These are phyloP conservation scores for Onygena corvina DNA, from an alignment of 2,329 filamentous ascomycete species.

Conservation along the genomic window DNA sequence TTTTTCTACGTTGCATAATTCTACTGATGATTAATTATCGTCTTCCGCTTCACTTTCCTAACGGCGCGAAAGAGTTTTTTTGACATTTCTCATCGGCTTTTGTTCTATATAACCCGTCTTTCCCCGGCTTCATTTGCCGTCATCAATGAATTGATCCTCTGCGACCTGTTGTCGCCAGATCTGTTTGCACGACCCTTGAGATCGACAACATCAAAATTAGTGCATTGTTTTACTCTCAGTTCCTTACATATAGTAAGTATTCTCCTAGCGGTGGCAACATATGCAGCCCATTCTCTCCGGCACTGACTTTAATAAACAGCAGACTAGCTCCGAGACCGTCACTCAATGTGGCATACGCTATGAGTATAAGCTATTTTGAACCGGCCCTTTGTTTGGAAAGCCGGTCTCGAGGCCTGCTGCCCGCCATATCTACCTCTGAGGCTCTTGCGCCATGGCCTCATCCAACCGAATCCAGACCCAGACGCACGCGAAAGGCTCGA, in stretches of 20 bases:
- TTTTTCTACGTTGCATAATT: background rate
- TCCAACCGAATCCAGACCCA: conserved; percentile 23
- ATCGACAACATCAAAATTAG: too few species aligned
- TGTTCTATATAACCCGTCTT: conserved; percentile 1
- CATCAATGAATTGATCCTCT: too few species aligned
- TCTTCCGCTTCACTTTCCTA: background rate
- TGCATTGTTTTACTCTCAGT: too few species aligned
- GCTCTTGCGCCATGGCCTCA: conserved; percentile 28
- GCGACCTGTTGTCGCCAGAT: too few species aligned
- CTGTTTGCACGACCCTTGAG: too few species aligned
- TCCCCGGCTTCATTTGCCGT: background rate
- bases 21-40: conserved; percentile 1
- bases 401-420: conserved; percentile 20
- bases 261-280: conserved; percentile 1
- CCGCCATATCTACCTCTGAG: conserved; percentile 9
- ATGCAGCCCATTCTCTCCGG: background rate
- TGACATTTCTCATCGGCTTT: background rate
- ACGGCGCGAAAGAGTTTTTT: too few species aligned
- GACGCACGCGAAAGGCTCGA: conserved; percentile 19
- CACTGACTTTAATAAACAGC: conserved; percentile 9
- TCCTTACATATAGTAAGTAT: too few species aligned
- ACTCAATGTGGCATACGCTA: conserved; percentile 17
- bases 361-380: conserved; percentile 23
- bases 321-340: conserved; percentile 5
- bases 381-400: conserved; percentile 19